Evolutionary conservation across 2,329 filamentous ascomycete species (phyloP).

Genomic region (Neurospora sp.): DNA sequence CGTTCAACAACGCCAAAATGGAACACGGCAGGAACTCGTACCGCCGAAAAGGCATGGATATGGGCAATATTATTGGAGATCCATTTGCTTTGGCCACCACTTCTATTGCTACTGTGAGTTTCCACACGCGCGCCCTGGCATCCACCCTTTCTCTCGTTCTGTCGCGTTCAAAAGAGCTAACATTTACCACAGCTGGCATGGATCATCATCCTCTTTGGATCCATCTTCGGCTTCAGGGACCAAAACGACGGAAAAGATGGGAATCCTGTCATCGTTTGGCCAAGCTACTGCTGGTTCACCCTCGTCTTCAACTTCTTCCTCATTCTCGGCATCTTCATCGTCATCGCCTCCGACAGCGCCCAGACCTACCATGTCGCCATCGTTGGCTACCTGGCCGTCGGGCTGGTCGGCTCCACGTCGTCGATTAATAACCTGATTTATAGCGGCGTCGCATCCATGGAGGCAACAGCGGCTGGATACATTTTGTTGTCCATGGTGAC

Average conservation of each 20-base stretch:
- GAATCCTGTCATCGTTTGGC: slow-evolving; percentile 47
- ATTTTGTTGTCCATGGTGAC: slow-evolving; percentile 89
- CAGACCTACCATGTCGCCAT: slow-evolving; percentile 88
- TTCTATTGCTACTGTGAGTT: slow-evolving; percentile 78
- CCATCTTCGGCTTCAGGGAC: slow-evolving; percentile 55
- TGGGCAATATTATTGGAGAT: slow-evolving; percentile 89
- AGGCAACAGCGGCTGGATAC: slow-evolving; percentile 85
- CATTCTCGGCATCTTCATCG: slow-evolving; percentile 69
- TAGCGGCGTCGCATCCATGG: slow-evolving; percentile 57
- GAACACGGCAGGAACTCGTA: slow-evolving; percentile 54
- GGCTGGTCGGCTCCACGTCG: slow-evolving; percentile 75
- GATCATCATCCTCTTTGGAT: slow-evolving; percentile 84
- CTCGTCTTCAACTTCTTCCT: slow-evolving; percentile 76
- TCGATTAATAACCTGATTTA: slow-evolving; percentile 83
- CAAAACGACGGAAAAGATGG: slow-evolving; percentile 30
- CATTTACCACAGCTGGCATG: slow-evolving; percentile 63
- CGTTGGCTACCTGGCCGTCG: slow-evolving; percentile 75
- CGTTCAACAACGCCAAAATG: slow-evolving; percentile 59
- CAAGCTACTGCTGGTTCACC: slow-evolving; percentile 80
- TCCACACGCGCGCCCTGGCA: not conserved
- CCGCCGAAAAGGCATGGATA: slow-evolving; percentile 52
- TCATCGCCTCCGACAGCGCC: slow-evolving; percentile 74
- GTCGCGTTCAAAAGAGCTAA: slow-evolving; percentile 8
- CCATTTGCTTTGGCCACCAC: slow-evolving; percentile 92
- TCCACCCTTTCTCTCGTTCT: not conserved